Conservation (phyloP, 2,329 filamentous ascomycete genomes). For the Camillea tinctor region DNA sequence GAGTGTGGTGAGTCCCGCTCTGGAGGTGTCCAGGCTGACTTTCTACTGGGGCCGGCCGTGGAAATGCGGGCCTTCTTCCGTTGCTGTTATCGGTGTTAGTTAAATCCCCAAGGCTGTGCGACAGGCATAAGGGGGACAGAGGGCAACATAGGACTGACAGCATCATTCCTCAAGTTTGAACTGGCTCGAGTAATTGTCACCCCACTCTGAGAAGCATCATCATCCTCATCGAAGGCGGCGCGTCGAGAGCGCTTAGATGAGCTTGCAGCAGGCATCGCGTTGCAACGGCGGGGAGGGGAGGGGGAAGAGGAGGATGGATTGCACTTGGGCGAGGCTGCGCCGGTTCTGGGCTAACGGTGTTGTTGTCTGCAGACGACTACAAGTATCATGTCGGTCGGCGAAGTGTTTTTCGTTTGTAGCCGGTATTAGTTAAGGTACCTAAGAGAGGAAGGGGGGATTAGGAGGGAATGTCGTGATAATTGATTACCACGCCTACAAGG, state of each 20-base stretch:
- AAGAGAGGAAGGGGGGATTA: too few relatives aligned
- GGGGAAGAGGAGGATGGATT: neutral
- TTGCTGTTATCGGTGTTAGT: slow-evolving; percentile 23
- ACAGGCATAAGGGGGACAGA: neutral
- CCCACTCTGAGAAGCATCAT: slow-evolving; percentile 34
- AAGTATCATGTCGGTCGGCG: neutral
- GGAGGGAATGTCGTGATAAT: neutral
- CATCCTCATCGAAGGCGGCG: slow-evolving; percentile 32
- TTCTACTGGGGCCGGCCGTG: slow-evolving; percentile 17
- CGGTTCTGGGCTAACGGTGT: neutral
- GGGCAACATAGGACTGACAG: slow-evolving; percentile 34
- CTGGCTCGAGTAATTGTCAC: slow-evolving; percentile 39
- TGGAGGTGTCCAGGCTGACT: slow-evolving; percentile 15
- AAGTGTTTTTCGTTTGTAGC: neutral
- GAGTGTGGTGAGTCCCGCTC: slow-evolving; percentile 21
- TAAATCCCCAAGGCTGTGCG: neutral
- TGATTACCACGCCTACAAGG: neutral
- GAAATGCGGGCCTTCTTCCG: slow-evolving; percentile 41
- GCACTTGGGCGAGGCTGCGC: neutral
- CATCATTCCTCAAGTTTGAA: slow-evolving; percentile 39
- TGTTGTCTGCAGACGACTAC: neutral
- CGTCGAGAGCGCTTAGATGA: slow-evolving; percentile 43
- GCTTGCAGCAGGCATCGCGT: slow-evolving; percentile 27
- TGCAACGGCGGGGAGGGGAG: neutral
- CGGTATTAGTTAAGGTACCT: neutral